phyloP scores from a whole-genome alignment of 495 filamentous ascomycete genomes.

The Chaetomium fimeti region DNA sequence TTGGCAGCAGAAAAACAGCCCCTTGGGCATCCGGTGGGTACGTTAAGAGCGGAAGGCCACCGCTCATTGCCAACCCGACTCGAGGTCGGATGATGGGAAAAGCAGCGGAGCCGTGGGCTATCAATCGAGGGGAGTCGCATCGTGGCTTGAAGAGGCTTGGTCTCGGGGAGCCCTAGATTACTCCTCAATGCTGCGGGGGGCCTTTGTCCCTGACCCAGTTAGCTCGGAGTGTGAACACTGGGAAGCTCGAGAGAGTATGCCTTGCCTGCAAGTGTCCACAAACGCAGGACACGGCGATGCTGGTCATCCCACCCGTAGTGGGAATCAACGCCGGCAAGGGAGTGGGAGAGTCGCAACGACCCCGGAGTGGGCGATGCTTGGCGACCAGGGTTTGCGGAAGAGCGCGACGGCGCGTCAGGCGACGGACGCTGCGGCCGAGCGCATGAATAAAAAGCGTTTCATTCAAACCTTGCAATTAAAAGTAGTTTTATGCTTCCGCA shows the following conservation, averaged over 20 bases:
- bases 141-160: conserved; percentile 29
- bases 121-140: conserved; percentile 9
- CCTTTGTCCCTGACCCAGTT: conserved; percentile 10
- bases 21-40: too few species aligned
- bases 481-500: conserved; percentile 46
- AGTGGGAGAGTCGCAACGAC: not conserved
- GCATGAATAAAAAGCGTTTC: conserved; percentile 53
- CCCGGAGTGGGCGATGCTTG: conserved; percentile 26
- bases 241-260: not conserved
- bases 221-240: not conserved
- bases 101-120: conserved; percentile 6
- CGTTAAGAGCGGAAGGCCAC: not conserved
- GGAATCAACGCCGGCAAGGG: not conserved
- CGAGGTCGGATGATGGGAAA: too few species aligned
- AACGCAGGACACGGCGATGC: not conserved
- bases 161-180: conserved; percentile 47
- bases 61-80: too few species aligned
- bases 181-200: conserved; percentile 42
- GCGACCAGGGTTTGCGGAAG: conserved; percentile 20
- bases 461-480: conserved; percentile 52
- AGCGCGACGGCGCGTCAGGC: conserved; percentile 19
- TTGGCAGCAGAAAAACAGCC: not conserved
- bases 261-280: too few species aligned
- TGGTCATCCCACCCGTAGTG: not conserved
- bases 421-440: conserved; percentile 34